phyloP scores from a whole-genome alignment of 805 yeast species.

The Myxozyma vanderwaltii region DNA sequence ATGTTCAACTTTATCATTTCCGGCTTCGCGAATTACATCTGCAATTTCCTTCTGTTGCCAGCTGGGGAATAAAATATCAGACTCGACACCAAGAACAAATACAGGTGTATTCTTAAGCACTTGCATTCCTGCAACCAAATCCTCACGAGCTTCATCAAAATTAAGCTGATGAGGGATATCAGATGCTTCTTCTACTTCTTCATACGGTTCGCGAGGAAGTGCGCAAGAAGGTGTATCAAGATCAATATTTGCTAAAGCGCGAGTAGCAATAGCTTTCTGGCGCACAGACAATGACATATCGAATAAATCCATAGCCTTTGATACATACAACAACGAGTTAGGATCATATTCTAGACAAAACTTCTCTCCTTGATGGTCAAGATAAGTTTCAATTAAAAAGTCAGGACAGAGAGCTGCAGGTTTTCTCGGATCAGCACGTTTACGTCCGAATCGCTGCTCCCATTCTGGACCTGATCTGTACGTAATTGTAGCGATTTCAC shows the following conservation, averaged over 20 bases:
- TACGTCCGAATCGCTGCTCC: constrained; percentile 90
- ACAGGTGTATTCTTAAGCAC: constrained; percentile 65
- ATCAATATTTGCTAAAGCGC: constrained; percentile 3
- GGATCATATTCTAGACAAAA: constrained; percentile 90
- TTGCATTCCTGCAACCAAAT: constrained; percentile 65
- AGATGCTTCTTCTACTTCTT: constrained; percentile 42
- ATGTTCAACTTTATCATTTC: constrained; percentile 53
- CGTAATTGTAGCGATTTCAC: constrained; percentile 92
- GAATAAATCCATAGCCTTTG: constrained; percentile 93
- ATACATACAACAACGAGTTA: constrained; percentile 80
- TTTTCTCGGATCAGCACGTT: constrained; percentile 73
- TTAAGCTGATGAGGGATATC: constrained; percentile 19
- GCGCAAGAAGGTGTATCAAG: constrained; percentile 15
- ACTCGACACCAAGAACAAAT: constrained; percentile 86
- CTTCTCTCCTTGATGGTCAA: constrained; percentile 94
- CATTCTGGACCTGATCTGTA: constrained; percentile 96
- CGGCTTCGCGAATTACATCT: constrained; percentile 52
- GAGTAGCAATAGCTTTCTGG: constrained; percentile 15
- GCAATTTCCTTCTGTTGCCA: constrained; percentile 92
- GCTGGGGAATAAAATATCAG: constrained; percentile 87
- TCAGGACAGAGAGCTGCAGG: constrained; percentile 93
- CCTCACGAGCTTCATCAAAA: constrained; percentile 43
- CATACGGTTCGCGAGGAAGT: constrained; percentile 27
- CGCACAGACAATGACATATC: constrained; percentile 51
- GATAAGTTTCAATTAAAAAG: constrained; percentile 85